A percentile compares a stretch with the other conserved stretches of the same genome.
phyloP scores from a whole-genome alignment of 1,284 basidiomycete species.

The Salmacisia buchloeana region DNA sequence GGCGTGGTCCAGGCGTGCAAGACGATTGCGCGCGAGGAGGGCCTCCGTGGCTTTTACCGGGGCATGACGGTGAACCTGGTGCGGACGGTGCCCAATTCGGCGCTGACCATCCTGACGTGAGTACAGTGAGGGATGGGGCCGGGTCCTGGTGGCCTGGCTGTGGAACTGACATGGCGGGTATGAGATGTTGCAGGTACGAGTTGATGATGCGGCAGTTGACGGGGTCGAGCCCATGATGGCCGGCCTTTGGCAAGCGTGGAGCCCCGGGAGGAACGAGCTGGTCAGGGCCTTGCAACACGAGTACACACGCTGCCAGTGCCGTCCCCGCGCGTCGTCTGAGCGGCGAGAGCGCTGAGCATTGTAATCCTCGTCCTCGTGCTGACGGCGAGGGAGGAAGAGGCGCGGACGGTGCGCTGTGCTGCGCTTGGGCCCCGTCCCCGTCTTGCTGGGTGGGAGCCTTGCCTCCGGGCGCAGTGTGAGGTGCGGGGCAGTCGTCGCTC shows the following conservation, averaged over 20 bases:
- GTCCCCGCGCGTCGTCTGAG: too few relatives aligned
- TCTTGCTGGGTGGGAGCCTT: too few relatives aligned
- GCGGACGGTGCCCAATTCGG: slow-evolving; percentile 44
- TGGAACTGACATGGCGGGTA: slow-evolving; percentile 20
- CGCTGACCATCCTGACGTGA: slow-evolving; percentile 44
- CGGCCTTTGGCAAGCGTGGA: not conserved
- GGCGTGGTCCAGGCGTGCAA: slow-evolving; percentile 31
- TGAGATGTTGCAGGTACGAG: slow-evolving; percentile 43
- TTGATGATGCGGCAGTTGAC: slow-evolving; percentile 43
- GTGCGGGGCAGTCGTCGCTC: too few relatives aligned
- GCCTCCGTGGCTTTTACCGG: slow-evolving; percentile 43
- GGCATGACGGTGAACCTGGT: slow-evolving; percentile 48
- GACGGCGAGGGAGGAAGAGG: too few relatives aligned
- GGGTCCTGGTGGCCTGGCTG: too few relatives aligned
- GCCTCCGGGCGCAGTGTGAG: too few relatives aligned
- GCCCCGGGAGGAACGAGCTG: not conserved
- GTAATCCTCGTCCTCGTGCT: too few relatives aligned
- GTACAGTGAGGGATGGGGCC: slow-evolving; percentile 6
- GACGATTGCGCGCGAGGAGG: slow-evolving; percentile 36
- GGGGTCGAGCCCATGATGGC: not conserved
- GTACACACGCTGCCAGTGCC: too few relatives aligned
- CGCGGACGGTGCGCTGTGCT: too few relatives aligned
- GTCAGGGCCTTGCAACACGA: too few relatives aligned
- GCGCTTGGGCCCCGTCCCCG: too few relatives aligned
- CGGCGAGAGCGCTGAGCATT: too few relatives aligned